Base-by-base conservation (phyloP, 1,284 basidiomycete species). In the Flammula alnicola region DNA sequence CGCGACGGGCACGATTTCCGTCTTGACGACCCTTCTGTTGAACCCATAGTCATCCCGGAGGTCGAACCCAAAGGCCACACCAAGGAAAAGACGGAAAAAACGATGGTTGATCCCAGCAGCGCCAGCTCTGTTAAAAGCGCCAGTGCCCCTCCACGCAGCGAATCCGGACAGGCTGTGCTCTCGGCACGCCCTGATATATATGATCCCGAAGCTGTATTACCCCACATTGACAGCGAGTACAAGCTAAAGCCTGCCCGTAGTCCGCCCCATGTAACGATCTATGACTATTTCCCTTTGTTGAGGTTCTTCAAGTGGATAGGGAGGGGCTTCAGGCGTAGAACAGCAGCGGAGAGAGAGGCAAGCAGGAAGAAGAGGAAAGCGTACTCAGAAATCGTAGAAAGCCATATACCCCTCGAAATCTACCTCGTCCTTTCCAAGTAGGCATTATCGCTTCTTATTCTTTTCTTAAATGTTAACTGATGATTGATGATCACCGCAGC, bases 371-470 rank as follows among this genome's bases (percentile, higher is more conserved):
- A 64, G 38, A 70, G 71, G 52, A 77, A 75, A 53, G 69, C 69
- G 8, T 60, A 59, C 30, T 32, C 54, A 2, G 64, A 71, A 44
- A 65, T 73, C 14, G 70, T 79, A 4, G 81, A 84, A 47, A 81
- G 79, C 49, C 84, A 83, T 62, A 76, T 86, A 5, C 84, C 84
- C 0, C 63, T 85, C 25, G 82, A 86, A 65, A 78, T 86, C 51
- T 72, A 70, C 29, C 65, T 84, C 32, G 78, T 76, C 54, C 63
- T 84, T 20, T 78, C 76, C 39, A 79, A 65, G 71, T 75, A 38
- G 41, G 51, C 35, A 10, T 3, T 7, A 14, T 19, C 17, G 26
- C 16, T 17, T 23, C 7, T 19, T 26, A 32, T 37, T 12, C 8
- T 30, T 10, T 23, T 14, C 3, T 32, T n/a, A 4, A 3, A 6